Base-by-base conservation (phyloP, 345 rosid species). In the Garcia nutans region DNA sequence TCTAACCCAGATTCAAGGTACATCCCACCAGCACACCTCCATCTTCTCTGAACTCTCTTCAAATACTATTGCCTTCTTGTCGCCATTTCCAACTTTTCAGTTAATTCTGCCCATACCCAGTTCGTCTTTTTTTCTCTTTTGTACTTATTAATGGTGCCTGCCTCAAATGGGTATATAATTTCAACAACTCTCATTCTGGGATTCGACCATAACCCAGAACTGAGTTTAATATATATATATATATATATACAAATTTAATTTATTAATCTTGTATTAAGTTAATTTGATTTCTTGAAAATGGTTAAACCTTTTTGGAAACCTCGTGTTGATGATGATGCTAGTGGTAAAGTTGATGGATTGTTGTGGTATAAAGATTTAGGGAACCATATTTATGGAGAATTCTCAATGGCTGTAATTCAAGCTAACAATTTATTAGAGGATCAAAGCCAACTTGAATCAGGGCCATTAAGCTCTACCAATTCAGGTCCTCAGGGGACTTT, bases 391-490 rank as follows among this genome's bases (percentile, higher is more conserved):
- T 76, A 84, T 68, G 98, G 97, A 45, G 91, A 91, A 58, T 92
- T 88, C 75, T 91, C 97, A 0, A 88, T 89, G 97, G 98, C 94
- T 23, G 87, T 84, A 78, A 80, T 89, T 76, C 97, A 94, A 84
- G 98, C 96, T 78, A 94, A 94, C 52, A 71, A 47, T 78, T 63
- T 69, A 42, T 52, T 91, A 85, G 97, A 94, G 81, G 96, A 94
- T 82, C 97, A 88, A 71, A 87, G 93, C 86, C 98, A 91, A 80
- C 81, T 94, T 44, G 97, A 94, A 85, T 92, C 94, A 74, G 98
- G 96, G n/a, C 86, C 88, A 1, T 68, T 91, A 78, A 80, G 82
- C 71, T 84, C 78, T 67, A 79, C 15, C 8, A 71, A 78, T 68
- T 79, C 85, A 0, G 84, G 87, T 70, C 85, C 91, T 71, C 86